Conservation (phyloP, 208 protist genomes). For the Endotrypanum monterogeii region DNA sequence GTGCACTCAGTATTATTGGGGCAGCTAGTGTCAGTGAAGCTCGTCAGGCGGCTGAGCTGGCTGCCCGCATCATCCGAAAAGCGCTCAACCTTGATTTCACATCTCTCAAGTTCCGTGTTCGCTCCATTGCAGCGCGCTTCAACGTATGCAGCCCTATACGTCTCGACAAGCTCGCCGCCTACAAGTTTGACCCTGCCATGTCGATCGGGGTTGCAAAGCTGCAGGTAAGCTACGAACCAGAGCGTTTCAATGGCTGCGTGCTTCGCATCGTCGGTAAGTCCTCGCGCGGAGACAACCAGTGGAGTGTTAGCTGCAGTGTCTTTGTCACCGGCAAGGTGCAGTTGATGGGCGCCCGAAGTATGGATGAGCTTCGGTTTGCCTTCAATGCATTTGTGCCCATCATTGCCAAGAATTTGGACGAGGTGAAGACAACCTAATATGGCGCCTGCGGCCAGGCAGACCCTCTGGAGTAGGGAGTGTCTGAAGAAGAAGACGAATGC, state of each 20-base stretch:
- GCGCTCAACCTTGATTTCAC: constrained; percentile 61
- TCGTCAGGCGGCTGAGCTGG: constrained; percentile 83
- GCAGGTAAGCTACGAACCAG: constrained; percentile 82
- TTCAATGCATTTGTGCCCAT: constrained; percentile 87
- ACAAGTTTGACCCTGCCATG: constrained; percentile 33
- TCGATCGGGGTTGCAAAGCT: constrained; percentile 45
- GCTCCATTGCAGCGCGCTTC: constrained; percentile 83
- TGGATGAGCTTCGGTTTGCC: constrained; percentile 79
- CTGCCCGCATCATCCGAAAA: constrained; percentile 85
- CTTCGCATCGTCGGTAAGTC: constrained; percentile 68
- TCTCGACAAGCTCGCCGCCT: constrained; percentile 66
- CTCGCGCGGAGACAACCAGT: constrained; percentile 44
- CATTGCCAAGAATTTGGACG: constrained; percentile 53
- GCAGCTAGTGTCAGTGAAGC: constrained; percentile 76
- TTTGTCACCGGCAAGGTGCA: constrained; percentile 88
- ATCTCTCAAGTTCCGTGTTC: constrained; percentile 81
- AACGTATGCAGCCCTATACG: constrained; percentile 81
- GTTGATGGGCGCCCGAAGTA: constrained; percentile 77
- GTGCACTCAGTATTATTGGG: constrained; percentile 77
- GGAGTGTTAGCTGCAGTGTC: constrained; percentile 74
- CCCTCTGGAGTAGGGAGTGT: background rate
- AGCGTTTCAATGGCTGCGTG: constrained; percentile 83
- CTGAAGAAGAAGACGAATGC: background rate
- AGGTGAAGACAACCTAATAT: background rate
- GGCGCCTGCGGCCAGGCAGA: background rate